Percentiles rank a stretch among this genome's conserved stretches.
phyloP scores from a whole-genome alignment of 768 basidiomycete species.

The Pulveroboletus sp. region DNA sequence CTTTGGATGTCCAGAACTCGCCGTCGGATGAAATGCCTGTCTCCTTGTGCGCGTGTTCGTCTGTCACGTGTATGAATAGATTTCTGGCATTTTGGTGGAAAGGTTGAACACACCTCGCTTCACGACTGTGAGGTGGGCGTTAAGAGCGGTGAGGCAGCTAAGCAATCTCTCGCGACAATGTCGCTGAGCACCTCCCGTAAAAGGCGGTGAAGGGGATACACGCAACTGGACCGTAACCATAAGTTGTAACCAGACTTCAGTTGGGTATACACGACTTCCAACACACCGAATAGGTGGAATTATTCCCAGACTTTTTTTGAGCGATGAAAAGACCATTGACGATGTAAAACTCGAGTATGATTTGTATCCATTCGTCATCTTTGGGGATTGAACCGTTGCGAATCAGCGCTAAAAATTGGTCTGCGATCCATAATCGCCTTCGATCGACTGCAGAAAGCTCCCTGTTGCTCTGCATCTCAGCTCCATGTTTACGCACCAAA shows the following conservation, averaged over 20 bases:
- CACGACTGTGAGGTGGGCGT: conserved; percentile 46
- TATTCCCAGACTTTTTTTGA: conserved; percentile 69
- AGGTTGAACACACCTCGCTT: conserved; percentile 42
- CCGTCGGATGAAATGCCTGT: conserved; percentile 65
- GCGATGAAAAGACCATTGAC: conserved; percentile 79
- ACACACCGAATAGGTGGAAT: conserved; percentile 53
- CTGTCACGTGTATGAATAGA: conserved; percentile 12
- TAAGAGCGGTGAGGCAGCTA: conserved; percentile 69
- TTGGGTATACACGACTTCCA: neutral
- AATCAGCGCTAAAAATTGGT: conserved; percentile 76
- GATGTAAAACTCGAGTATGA: conserved; percentile 74
- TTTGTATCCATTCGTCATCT: conserved; percentile 69
- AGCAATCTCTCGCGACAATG: conserved; percentile 68
- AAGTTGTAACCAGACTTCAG: neutral
- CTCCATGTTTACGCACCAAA: neutral
- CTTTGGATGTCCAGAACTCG: conserved; percentile 73
- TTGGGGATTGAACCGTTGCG: conserved; percentile 78
- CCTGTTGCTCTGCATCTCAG: conserved; percentile 31
- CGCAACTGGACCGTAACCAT: conserved; percentile 41
- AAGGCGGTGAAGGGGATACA: conserved; percentile 54
- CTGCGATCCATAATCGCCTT: conserved; percentile 76
- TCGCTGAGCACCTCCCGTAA: conserved; percentile 68
- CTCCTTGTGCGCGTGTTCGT: conserved; percentile 50
- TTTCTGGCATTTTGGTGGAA: neutral
- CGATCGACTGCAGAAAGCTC: conserved; percentile 45